Evolutionary conservation across 495 filamentous ascomycete species (phyloP).

Genomic region (Cercophora samala): DNA sequence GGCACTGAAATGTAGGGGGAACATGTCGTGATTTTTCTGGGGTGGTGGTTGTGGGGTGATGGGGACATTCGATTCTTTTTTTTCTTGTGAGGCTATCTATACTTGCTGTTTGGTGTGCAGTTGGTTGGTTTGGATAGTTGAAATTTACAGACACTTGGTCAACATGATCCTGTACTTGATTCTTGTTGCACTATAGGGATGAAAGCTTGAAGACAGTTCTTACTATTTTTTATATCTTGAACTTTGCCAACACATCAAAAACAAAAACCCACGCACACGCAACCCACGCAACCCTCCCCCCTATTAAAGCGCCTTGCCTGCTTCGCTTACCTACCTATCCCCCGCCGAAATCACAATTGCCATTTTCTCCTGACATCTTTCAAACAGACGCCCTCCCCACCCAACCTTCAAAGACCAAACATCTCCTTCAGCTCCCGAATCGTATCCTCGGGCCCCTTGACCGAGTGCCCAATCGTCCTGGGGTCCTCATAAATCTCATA

Average conservation of each 20-base stretch:
- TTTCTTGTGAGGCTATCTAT: neutral
- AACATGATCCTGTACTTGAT: neutral
- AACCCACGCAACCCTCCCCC: neutral
- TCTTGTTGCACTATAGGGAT: too few relatives aligned
- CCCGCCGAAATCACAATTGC: too few relatives aligned
- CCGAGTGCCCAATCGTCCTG: slow-evolving; percentile 78
- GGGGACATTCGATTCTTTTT: neutral
- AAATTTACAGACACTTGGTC: neutral
- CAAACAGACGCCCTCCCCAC: neutral
- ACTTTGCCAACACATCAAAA: neutral
- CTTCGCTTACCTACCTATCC: neutral
- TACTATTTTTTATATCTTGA: neutral
- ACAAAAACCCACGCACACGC: neutral
- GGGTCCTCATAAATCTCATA: slow-evolving; percentile 85
- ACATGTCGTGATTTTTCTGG: too few relatives aligned
- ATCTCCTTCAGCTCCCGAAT: slow-evolving; percentile 69
- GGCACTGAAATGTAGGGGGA: slow-evolving; percentile 41
- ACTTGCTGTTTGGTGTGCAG: neutral
- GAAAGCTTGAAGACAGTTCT: neutral
- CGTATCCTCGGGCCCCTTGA: slow-evolving; percentile 78
- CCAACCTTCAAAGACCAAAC: slow-evolving; percentile 59
- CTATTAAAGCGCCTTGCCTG: neutral
- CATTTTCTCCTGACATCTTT: too few relatives aligned
- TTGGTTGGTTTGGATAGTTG: neutral
- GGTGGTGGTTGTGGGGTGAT: neutral